phyloP scores from a whole-genome alignment of 805 yeast genomes.

The Cyberlindnera sargentensis region DNA sequence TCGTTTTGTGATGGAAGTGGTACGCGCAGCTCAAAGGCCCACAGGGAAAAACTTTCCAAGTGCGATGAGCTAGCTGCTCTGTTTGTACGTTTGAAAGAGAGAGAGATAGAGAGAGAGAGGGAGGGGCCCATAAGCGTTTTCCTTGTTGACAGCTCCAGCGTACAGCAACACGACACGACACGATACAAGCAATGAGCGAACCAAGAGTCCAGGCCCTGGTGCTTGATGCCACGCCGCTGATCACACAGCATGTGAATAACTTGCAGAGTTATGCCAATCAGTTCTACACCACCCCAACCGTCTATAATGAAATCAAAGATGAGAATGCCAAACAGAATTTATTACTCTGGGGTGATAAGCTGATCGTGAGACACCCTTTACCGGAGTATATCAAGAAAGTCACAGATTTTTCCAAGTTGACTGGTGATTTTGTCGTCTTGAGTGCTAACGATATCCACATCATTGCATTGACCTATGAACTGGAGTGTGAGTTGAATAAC shows the following conservation, averaged over 20 bases:
- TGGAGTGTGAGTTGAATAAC: conserved; percentile 62
- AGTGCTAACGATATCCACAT: conserved; percentile 90
- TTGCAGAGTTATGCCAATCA: conserved; percentile 60
- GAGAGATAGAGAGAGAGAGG: not conserved
- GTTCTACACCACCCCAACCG: conserved; percentile 92
- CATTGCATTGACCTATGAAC: conserved; percentile 83
- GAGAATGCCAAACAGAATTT: conserved; percentile 76
- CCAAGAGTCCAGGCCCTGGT: conserved; percentile 39
- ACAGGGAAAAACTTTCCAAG: not conserved
- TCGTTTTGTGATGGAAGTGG: not conserved
- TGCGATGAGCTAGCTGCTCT: not conserved
- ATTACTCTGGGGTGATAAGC: conserved; percentile 68
- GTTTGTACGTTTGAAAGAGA: too few species aligned
- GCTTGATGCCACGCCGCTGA: conserved; percentile 92
- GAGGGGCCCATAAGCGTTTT: too few species aligned
- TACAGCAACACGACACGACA: not conserved
- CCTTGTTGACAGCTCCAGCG: too few species aligned
- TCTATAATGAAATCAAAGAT: conserved; percentile 78
- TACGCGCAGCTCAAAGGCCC: not conserved
- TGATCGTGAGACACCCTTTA: conserved; percentile 73
- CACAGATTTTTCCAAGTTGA: conserved; percentile 67
- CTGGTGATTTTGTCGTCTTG: conserved; percentile 88
- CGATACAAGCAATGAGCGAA: conserved; percentile 6
- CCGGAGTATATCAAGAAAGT: conserved; percentile 57
- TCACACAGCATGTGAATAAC: conserved; percentile 74